phyloP scores from a whole-genome alignment of 129 eudicot species.

The Flaveria trinervia region DNA sequence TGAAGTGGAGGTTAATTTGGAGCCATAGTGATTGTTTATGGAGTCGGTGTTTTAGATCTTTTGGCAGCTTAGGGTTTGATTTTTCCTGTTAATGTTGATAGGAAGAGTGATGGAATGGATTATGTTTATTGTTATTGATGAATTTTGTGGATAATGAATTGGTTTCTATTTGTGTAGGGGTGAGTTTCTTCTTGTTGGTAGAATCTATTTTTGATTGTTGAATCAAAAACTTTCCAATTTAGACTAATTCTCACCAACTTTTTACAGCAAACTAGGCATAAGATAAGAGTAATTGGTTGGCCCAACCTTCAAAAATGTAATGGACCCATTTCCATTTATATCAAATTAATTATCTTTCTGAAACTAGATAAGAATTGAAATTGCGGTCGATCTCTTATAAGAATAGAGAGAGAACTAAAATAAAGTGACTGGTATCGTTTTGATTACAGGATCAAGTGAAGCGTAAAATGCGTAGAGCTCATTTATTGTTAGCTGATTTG shows the following conservation, averaged over 20 bases:
- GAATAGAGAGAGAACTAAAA: neutral
- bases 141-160: neutral
- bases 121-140: neutral
- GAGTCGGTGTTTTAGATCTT: constrained; percentile 6
- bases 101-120: neutral
- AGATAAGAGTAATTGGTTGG: constrained; percentile 8
- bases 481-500: constrained; percentile 17
- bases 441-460: constrained; percentile 5
- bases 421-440: neutral
- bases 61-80: neutral
- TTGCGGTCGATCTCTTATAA: neutral
- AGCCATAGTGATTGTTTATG: neutral
- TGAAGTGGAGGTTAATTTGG: neutral
- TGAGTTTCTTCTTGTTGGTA: constrained; percentile 1
- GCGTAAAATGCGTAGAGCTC: neutral
- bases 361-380: neutral
- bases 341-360: constrained; percentile 7
- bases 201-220: constrained; percentile 11
- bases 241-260: neutral
- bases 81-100: neutral
- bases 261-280: constrained; percentile 20
- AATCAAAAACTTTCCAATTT: constrained; percentile 1
- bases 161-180: neutral
- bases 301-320: constrained; percentile 8
- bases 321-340: neutral